A percentile compares a stretch with the other conserved stretches of the same genome.
These are phyloP conservation scores for Gynochthodes officinalis DNA, from an alignment of 257 asterid genomes.

Conservation along the genomic window DNA sequence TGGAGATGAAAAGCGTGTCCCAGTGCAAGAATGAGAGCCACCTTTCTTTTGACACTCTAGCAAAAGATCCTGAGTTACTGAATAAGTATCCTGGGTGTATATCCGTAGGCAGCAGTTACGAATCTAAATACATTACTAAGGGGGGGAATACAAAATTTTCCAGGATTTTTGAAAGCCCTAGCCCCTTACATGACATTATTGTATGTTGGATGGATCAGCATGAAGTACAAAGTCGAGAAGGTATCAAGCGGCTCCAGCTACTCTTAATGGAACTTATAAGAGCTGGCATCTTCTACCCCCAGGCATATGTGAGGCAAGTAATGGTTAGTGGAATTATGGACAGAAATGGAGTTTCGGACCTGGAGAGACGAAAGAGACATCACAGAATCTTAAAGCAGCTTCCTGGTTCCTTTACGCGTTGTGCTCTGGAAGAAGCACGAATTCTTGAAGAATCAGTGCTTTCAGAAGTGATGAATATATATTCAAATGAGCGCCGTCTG, in stretches of 20 bases:
- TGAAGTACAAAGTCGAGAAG: constrained; percentile 81
- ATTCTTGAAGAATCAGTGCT: constrained; percentile 45
- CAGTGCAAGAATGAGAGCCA: constrained; percentile 19
- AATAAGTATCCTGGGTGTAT: constrained; percentile 20
- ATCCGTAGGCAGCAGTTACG: constrained; percentile 22
- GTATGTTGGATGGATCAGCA: constrained; percentile 99
- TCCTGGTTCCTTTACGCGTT: constrained; percentile 59
- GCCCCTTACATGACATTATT: constrained; percentile 85
- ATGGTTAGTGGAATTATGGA: constrained; percentile 90
- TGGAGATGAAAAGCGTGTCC: constrained; percentile 36
- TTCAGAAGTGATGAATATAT: constrained; percentile 58
- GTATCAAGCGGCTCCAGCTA: constrained; percentile 74
- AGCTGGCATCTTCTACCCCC: constrained; percentile 82
- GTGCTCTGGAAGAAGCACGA: constrained; percentile 68
- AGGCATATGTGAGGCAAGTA: constrained; percentile 90
- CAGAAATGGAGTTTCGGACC: constrained; percentile 56
- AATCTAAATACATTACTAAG: constrained; percentile 24
- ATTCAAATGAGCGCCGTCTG: constrained; percentile 78
- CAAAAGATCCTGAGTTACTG: constrained; percentile 24
- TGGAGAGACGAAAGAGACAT: constrained; percentile 70
- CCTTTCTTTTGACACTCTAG: constrained; percentile 18
- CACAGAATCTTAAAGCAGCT: constrained; percentile 85
- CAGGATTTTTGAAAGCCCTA: constrained; percentile 65
- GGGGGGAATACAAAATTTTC: constrained; percentile 38
- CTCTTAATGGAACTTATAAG: constrained; percentile 65